Evolutionary conservation across 805 yeast genomes (phyloP).

Genomic region (Jamesozyma jinghongensis): DNA sequence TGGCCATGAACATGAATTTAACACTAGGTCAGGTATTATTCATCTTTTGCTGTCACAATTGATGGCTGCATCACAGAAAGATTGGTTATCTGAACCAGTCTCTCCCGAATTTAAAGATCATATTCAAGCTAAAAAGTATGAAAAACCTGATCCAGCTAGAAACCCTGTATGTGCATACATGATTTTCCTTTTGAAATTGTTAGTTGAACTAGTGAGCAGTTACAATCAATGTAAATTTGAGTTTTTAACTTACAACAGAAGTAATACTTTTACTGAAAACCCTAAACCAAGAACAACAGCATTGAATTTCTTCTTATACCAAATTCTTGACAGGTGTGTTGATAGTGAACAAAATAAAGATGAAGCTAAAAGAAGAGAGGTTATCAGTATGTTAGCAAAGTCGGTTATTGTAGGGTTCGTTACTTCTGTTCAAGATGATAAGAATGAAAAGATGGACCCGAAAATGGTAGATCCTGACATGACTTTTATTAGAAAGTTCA

Average conservation of each 20-base stretch:
- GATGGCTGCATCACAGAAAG: constrained; percentile 39
- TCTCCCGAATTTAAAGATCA: constrained; percentile 18
- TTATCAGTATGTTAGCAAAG: constrained; percentile 54
- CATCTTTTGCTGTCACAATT: constrained; percentile 56
- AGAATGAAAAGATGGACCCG: constrained; percentile 33
- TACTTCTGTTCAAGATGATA: constrained; percentile 45
- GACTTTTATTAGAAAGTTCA: constrained; percentile 62
- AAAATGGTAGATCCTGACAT: constrained; percentile 57
- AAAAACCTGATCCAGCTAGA: constrained; percentile 33
- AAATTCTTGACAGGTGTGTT: constrained; percentile 50
- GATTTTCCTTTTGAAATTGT: constrained; percentile 54
- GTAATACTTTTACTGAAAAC: constrained; percentile 35
- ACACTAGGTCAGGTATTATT: constrained; percentile 47
- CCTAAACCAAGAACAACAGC: constrained; percentile 70
- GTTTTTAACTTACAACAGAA: constrained; percentile 64
- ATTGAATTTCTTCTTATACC: constrained; percentile 67
- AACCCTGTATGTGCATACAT: constrained; percentile 57
- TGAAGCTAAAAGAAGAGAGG: constrained; percentile 39
- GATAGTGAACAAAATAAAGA: constrained; percentile 30
- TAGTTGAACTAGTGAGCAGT: constrained; percentile 66
- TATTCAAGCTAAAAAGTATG: constrained; percentile 20
- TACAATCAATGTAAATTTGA: constrained; percentile 77
- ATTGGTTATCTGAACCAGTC: constrained; percentile 35
- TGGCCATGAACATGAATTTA: constrained; percentile 7
- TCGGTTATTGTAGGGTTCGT: constrained; percentile 54